Conservation (phyloP, 192 early-diverging fungal genomes). For the Coemansia sp. region DNA sequence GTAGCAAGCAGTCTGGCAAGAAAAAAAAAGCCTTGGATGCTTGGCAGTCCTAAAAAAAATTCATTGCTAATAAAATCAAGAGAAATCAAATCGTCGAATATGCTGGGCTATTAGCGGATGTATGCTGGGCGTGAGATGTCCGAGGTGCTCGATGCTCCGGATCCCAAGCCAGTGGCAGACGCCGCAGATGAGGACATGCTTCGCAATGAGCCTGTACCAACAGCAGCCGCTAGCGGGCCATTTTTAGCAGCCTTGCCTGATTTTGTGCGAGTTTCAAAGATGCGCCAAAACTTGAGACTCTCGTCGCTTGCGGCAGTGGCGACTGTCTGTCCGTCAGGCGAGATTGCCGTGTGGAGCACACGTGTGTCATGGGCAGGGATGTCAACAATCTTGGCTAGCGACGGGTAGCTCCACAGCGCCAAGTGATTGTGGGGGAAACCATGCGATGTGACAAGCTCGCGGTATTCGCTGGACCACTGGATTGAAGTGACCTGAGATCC, state of each 20-base stretch:
- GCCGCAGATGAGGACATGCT: neutral
- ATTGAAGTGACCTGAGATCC: conserved; percentile 92
- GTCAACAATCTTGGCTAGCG: conserved; percentile 67
- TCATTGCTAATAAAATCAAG: conserved; percentile 4
- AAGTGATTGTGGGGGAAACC: conserved; percentile 89
- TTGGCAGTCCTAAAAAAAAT: neutral
- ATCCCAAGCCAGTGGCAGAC: neutral
- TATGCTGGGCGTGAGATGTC: conserved; percentile 30
- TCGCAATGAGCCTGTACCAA: conserved; percentile 5
- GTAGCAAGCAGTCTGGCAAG: neutral
- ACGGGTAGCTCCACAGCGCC: conserved; percentile 79
- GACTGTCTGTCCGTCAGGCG: conserved; percentile 88
- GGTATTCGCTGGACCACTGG: conserved; percentile 79
- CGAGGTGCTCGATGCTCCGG: neutral
- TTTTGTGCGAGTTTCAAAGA: conserved; percentile 67
- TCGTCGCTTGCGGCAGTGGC: conserved; percentile 94
- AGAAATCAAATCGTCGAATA: neutral
- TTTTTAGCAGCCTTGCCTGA: conserved; percentile 24
- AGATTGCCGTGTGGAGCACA: conserved; percentile 86
- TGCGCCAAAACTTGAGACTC: conserved; percentile 93
- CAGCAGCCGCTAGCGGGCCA: neutral
- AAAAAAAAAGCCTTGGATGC: neutral
- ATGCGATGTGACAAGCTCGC: conserved; percentile 89
- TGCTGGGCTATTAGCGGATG: conserved; percentile 21
- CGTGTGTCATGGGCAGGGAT: conserved; percentile 86